Base-by-base conservation (phyloP, 1,284 basidiomycete species). In the Ustilago bromivora region DNA sequence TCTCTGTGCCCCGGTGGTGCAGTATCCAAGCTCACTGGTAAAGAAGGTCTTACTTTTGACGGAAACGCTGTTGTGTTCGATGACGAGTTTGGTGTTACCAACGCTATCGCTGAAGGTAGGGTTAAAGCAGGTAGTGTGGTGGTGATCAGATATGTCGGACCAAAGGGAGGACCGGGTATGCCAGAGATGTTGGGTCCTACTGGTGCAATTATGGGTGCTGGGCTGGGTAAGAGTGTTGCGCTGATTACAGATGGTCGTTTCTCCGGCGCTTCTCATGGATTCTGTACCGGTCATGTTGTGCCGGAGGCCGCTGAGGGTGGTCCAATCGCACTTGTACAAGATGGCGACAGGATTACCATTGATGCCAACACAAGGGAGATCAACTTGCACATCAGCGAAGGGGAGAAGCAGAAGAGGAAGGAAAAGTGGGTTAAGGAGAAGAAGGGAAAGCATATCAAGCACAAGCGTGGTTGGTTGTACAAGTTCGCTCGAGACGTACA, bases 221-320 rank as follows among this genome's bases (percentile, higher is more conserved):
- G 96, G 46, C 89, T 98, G 19, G 92, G 94, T 46, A 91, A 92
- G 70, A 92, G 93, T 60, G 96, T 95, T 3, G 96, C 96, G 1
- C 90, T 97, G 75, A 91, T 99, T 80, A 99, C 96, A 0, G 96
- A 99, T 86, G 96, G 96, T 53, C 91, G 96, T 49, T 99, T 99
- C 90, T 95, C 93, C 35, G 96, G 96, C 61, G 95, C 93, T 15
- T 80, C 81, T 38, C 84, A 85, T 66, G 82, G 84, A 15, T 96
- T 96, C 88, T 92, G 92, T 81, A 93, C 96, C 66, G 94, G 95
- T 4, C 95, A 97, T 83, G 93, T 97, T 78, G 94, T 94, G 1
- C 96, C 96, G 28, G 94, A 95, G 86, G 94, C 94, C 7, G 93
- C 93, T 82, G 91, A 92, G 35, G 95, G 95, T 43, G 95, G 95